Evolutionary conservation across 345 rosid species (phyloP), one percentile per base, ranked within the genome.

Genomic region (Eutrema yunnanense): DNA sequence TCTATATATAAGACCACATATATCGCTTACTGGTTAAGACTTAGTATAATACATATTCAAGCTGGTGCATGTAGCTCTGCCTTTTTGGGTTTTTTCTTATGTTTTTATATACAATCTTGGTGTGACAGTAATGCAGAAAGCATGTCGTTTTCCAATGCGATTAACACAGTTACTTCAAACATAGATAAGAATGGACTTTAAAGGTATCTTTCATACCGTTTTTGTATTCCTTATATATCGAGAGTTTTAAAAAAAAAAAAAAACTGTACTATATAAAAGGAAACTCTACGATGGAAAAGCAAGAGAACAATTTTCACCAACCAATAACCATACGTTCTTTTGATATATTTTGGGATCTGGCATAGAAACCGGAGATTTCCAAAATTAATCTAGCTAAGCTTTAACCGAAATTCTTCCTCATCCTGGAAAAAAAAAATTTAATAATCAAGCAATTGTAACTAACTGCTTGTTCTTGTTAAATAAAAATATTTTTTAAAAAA

Each of bases 21-120:
- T 29, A 10, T 58, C 53, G 54, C 73, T 74, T 66, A 32, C 6
- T 65, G 66, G 60, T 38, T 57, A 65, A 65, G 65, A 29, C 8
- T 56, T 8, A 22, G 54, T 52, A 44, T 33, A 14, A 46, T 46
- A 43, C 38, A 72, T n/a, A 44, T 41, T 34, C 55, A 37, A 72
- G 22, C 38, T 48, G 58, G 66, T 70, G 65, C 7, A 69, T 38
- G 49, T 58, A 33, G 41, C 66, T 58, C 29, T 58, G 29, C 49
- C 12, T 57, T 69, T 53, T 33, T 11, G 19, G 6, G 34, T 36
- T 46, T 51, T 38, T 41, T 40, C 27, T 9, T n/a, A n/a, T 66
- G 12, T 9, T 41, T 49, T 13, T 8, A 29, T 29, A 41, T 29
- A 42, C 38, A 66, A 33, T 22, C 5, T 29, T 60, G 3, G 46